Evolutionary conservation across 2,329 filamentous ascomycete species (phyloP).

Genomic region (Chaetomiaceae sp.): DNA sequence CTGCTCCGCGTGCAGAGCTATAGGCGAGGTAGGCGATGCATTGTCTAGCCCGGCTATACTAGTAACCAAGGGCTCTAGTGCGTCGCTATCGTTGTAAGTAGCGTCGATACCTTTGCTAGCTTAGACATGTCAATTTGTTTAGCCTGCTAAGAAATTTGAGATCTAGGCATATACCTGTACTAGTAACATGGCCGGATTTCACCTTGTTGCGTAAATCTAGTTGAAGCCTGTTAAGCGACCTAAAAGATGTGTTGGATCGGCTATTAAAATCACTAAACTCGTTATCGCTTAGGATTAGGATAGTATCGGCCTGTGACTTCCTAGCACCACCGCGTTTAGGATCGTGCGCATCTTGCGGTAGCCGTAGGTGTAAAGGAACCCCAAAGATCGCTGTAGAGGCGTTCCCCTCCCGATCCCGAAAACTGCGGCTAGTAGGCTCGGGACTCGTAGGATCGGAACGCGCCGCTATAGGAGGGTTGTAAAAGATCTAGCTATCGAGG

Average conservation of each 20-base stretch:
- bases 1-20: slow-evolving; percentile 9
- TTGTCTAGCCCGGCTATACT: slow-evolving; percentile 13
- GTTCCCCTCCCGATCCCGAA: slow-evolving; percentile 3
- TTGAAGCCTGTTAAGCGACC: background rate
- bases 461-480: slow-evolving; percentile 3
- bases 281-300: slow-evolving; percentile 10
- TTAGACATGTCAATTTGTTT: slow-evolving; percentile 16
- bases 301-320: background rate
- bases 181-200: slow-evolving; percentile 14
- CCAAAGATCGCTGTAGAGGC: slow-evolving; percentile 14
- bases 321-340: background rate
- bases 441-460: too few species aligned
- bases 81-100: slow-evolving; percentile 13
- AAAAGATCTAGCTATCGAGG: slow-evolving; percentile 14
- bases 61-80: slow-evolving; percentile 14
- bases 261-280: slow-evolving; percentile 6
- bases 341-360: slow-evolving; percentile 10
- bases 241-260: background rate
- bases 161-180: slow-evolving; percentile 18
- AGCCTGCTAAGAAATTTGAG: slow-evolving; percentile 12
- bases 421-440: slow-evolving; percentile 8
- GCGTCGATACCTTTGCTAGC: slow-evolving; percentile 18
- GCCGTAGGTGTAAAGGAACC: slow-evolving; percentile 15
- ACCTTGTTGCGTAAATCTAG: slow-evolving; percentile 8
- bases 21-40: slow-evolving; percentile 9